Percentiles rank a stretch among this genome's conserved stretches.
Evolutionary conservation across 2,329 filamentous ascomycete species (phyloP).

Genomic region (Incumbomyces lentus): DNA sequence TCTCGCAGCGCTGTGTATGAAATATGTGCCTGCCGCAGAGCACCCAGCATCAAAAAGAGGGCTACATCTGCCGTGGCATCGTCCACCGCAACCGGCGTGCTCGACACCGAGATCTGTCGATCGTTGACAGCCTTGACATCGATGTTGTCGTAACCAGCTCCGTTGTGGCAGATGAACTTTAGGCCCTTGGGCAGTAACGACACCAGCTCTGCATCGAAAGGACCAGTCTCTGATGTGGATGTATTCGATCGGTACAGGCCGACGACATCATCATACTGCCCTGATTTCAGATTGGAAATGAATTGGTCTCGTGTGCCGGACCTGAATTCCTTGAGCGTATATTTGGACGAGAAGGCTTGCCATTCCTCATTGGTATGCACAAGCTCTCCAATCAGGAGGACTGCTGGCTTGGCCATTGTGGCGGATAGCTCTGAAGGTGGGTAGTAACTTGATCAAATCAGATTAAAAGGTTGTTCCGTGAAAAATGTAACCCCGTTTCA

Average conservation of each 20-base stretch:
- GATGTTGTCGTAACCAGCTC: slow-evolving; percentile 52
- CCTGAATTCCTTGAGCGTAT: slow-evolving; percentile 42
- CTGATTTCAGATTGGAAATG: slow-evolving; percentile 43
- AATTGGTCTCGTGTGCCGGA: slow-evolving; percentile 46
- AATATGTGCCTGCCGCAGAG: slow-evolving; percentile 34
- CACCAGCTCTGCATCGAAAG: slow-evolving; percentile 40
- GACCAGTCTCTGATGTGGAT: slow-evolving; percentile 41
- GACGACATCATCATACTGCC: slow-evolving; percentile 45
- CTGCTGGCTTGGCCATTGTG: slow-evolving; percentile 23
- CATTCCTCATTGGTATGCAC: slow-evolving; percentile 35
- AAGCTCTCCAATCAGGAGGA: slow-evolving; percentile 37
- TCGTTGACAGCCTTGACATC: slow-evolving; percentile 44
- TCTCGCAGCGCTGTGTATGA: slow-evolving; percentile 32
- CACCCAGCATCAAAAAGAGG: slow-evolving; percentile 39
- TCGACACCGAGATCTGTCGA: slow-evolving; percentile 33
- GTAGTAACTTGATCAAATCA: too few relatives aligned
- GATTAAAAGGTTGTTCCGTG: too few relatives aligned
- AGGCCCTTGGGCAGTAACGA: slow-evolving; percentile 35
- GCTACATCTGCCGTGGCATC: slow-evolving; percentile 38
- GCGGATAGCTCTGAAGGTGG: too few relatives aligned
- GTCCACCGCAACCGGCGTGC: slow-evolving; percentile 37
- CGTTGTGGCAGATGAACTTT: slow-evolving; percentile 44
- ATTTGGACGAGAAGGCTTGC: slow-evolving; percentile 31
- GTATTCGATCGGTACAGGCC: slow-evolving; percentile 50
- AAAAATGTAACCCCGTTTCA: too few relatives aligned